Conservation (phyloP, 306 rosid species). For the Pyrus pyrifolia region DNA sequence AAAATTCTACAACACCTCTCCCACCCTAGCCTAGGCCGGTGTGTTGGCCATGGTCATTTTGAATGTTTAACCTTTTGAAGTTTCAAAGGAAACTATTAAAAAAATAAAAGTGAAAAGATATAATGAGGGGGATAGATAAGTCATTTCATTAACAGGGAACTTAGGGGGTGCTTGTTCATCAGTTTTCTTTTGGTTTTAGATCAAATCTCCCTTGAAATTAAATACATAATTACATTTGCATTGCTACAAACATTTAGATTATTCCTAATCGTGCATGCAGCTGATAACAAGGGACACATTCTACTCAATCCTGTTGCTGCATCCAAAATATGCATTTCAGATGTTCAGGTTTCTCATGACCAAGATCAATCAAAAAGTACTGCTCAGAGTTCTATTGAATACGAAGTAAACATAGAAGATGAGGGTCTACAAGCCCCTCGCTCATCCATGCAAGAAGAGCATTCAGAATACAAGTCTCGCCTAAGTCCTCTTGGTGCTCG, state of each 20-base stretch:
- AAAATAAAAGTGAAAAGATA: neutral
- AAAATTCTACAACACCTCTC: neutral
- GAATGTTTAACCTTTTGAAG: neutral
- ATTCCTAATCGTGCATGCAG: constrained; percentile 12
- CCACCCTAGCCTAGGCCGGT: neutral
- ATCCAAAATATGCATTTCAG: constrained; percentile 1
- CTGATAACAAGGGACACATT: neutral
- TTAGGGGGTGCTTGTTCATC: neutral
- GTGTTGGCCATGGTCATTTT: neutral
- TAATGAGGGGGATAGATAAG: neutral
- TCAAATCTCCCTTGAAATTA: neutral
- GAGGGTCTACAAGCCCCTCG: neutral
- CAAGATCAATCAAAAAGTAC: neutral
- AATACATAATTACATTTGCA: neutral
- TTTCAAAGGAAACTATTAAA: neutral
- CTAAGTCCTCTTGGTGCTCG: constrained; percentile 21
- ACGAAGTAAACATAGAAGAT: neutral
- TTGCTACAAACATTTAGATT: neutral
- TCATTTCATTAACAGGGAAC: neutral
- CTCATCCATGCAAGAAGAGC: constrained; percentile 4
- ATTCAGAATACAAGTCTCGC: constrained; percentile 7
- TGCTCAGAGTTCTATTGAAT: neutral
- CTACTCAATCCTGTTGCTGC: neutral
- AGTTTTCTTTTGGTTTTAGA: neutral
- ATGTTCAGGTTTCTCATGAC: neutral